A percentile compares a stretch with the other conserved stretches of the same genome.
Evolutionary conservation across 2,329 filamentous ascomycete genomes (phyloP).

Genomic region (Scedosporium apiospermum): DNA sequence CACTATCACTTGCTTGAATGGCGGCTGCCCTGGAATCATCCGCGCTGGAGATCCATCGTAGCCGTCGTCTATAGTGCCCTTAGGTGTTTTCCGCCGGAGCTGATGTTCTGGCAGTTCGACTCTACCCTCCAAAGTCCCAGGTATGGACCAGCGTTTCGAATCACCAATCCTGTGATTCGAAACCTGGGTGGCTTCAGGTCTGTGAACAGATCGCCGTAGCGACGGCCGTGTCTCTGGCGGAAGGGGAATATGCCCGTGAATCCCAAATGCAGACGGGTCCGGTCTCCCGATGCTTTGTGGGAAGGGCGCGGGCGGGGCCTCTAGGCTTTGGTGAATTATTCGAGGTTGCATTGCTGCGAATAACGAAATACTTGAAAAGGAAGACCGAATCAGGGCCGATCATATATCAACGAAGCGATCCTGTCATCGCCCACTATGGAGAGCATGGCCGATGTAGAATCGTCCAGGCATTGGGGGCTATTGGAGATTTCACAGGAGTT

Average conservation of each 20-base stretch:
- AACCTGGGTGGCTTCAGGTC: neutral
- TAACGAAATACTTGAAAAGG: neutral
- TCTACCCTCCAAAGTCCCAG: neutral
- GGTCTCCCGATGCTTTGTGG: neutral
- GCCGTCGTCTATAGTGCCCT: constrained; percentile 82
- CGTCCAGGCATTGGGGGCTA: constrained; percentile 29
- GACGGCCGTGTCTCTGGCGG: neutral
- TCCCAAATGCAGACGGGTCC: neutral
- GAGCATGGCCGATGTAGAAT: constrained; percentile 27
- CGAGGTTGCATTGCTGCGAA: constrained; percentile 1
- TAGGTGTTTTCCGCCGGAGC: constrained; percentile 84
- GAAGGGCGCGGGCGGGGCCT: neutral
- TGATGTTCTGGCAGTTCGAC: constrained; percentile 55
- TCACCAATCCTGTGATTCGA: neutral
- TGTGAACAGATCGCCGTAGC: neutral
- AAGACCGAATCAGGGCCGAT: constrained; percentile 13
- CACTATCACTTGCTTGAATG: constrained; percentile 74
- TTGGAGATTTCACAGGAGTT: neutral
- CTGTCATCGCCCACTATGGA: constrained; percentile 34
- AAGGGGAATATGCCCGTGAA: neutral
- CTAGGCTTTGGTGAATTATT: neutral
- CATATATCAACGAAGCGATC: constrained; percentile 15
- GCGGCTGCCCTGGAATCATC: constrained; percentile 62
- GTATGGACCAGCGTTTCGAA: neutral
- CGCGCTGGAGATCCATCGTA: constrained; percentile 79